phyloP scores from a whole-genome alignment of 495 filamentous ascomycete species.

The Neohortaea acidophila region DNA sequence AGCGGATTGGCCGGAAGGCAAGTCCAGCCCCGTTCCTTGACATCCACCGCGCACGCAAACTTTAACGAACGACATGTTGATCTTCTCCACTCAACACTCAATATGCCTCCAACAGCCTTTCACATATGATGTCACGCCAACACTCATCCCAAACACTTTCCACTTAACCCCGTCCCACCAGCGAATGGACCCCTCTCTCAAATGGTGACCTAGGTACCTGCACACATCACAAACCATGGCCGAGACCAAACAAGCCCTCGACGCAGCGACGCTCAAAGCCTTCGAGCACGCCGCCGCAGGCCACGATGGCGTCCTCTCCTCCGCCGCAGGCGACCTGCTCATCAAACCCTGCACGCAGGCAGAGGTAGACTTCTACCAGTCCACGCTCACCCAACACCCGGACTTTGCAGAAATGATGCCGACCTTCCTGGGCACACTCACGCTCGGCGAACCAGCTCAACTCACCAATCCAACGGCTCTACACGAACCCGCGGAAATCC shows the following conservation, averaged over 20 bases:
- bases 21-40: too few relatives aligned
- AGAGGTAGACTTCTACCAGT: constrained; percentile 89
- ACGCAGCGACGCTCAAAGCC: constrained; percentile 37
- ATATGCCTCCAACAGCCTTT: too few relatives aligned
- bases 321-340: constrained; percentile 67
- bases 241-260: constrained; percentile 15
- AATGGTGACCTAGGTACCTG: too few relatives aligned
- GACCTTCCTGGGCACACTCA: constrained; percentile 63
- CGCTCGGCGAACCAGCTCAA: constrained; percentile 37
- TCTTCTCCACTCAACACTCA: too few relatives aligned
- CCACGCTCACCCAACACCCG: constrained; percentile 46
- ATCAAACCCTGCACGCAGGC: constrained; percentile 84
- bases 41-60: too few relatives aligned
- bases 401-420: constrained; percentile 68
- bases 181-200: too few relatives aligned
- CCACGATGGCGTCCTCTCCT: constrained; percentile 86
- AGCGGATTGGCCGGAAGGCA: too few relatives aligned
- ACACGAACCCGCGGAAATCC: constrained; percentile 2
- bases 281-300: constrained; percentile 80
- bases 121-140: too few relatives aligned
- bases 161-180: too few relatives aligned
- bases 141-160: too few relatives aligned
- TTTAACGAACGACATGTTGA: too few relatives aligned
- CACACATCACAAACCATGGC: constrained; percentile 9
- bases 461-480: constrained; percentile 30